Evolutionary conservation across 2,329 filamentous ascomycete species (phyloP), one percentile per base, ranked within the genome.

Genomic region (Colletotrichum truncatum): DNA sequence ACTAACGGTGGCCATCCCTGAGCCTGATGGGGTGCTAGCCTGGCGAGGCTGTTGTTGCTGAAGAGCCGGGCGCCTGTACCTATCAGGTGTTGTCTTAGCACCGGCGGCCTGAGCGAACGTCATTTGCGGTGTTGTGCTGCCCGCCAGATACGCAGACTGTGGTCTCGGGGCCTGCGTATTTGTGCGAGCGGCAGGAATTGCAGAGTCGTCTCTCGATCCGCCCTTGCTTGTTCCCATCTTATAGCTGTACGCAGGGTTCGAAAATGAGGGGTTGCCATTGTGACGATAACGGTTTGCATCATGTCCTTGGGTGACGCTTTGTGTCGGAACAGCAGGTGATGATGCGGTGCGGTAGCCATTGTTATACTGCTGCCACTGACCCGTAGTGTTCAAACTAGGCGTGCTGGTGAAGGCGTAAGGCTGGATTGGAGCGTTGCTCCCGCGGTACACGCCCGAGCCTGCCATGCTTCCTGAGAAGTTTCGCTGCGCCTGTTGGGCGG

Each of bases 331-430:
- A 12, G 77, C 74, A 11, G 84, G 79, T 66, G 82, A 81, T 48
- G 85, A 78, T 71, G 79, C 74, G 68, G 85, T 78, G 75, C 86
- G 74, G 75, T 85, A 79, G 12, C 78, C 77, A 39, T 79, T 77
- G n/a, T 78, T 77, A 39, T 80, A 77, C 41, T 83, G 82, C 67
- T 86, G 83, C 80, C 87, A 85, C 69, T 84, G 80, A 67, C 81
- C 79, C 45, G 77, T 78, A 66, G 83, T 86, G 66, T 86, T 85
- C 70, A 93, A 78, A 68, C 84, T 89, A 23, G 91, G 90, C n/a
- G 90, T 91, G 71, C 83, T 85, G 3, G 88, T 91, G 74, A 94
- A 94, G 41, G 91, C 90, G 78, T 94, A 94, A 8, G 91, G 91
- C 74, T 93, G 91, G 67, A 93, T 87, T 12, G 90, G 87, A 23